Evolutionary conservation across 768 basidiomycete species (phyloP).

Genomic region (Dioszegia aurantiaca): DNA sequence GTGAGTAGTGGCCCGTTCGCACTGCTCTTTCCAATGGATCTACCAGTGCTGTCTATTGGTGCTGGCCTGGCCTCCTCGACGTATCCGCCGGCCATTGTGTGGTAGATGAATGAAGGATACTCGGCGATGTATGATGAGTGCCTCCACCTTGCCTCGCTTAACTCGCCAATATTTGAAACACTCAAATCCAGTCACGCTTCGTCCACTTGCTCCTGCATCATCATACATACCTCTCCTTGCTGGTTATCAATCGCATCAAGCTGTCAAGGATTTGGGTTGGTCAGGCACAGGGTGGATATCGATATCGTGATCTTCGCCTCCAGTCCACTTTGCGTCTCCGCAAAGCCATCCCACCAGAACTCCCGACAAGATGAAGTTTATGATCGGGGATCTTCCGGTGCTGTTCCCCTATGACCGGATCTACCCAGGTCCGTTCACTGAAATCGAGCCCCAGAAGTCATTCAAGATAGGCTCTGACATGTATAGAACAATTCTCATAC

Average conservation of each 20-base stretch:
- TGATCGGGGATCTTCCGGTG: conserved; percentile 45
- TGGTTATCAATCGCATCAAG: too few relatives aligned
- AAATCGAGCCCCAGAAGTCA: not conserved
- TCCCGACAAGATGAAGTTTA: conserved; percentile 40
- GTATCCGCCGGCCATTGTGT: conserved; percentile 6
- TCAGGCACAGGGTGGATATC: too few relatives aligned
- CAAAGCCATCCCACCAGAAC: too few relatives aligned
- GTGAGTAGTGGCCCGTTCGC: conserved; percentile 9
- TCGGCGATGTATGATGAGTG: too few relatives aligned
- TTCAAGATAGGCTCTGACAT: conserved; percentile 15
- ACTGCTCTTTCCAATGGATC: not conserved
- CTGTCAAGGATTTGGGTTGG: too few relatives aligned
- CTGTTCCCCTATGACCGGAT: conserved; percentile 58
- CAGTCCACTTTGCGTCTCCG: too few relatives aligned
- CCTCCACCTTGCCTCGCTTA: not conserved
- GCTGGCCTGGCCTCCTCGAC: not conserved
- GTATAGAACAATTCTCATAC: conserved; percentile 92
- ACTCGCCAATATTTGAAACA: conserved; percentile 10
- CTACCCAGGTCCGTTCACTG: conserved; percentile 74
- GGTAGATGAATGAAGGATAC: not conserved
- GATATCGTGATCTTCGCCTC: too few relatives aligned
- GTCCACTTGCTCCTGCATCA: not conserved
- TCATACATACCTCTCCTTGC: not conserved
- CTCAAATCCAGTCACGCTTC: not conserved
- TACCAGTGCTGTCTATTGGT: not conserved